phyloP scores from a whole-genome alignment of 2,329 filamentous ascomycete species.

The Didymella sp. region DNA sequence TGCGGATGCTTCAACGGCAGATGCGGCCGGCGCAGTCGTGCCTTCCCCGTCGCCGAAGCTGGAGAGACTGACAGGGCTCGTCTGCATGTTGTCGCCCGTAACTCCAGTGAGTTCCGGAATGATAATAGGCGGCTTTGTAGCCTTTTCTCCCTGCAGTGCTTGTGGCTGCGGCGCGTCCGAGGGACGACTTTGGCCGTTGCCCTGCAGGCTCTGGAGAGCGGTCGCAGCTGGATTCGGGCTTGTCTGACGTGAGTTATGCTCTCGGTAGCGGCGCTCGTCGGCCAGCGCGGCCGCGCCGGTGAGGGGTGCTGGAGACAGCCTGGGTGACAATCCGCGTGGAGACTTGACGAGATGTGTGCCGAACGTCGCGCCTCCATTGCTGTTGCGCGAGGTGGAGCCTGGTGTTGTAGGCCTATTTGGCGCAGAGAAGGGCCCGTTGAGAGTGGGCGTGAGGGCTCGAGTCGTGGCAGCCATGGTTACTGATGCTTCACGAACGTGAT shows the following conservation, averaged over 20 bases:
- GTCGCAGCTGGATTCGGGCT: conserved; percentile 57
- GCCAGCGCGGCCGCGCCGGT: conserved; percentile 58
- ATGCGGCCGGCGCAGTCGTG: conserved; percentile 54
- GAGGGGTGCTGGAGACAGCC: conserved; percentile 52
- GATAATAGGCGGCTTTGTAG: conserved; percentile 55
- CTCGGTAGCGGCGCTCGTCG: conserved; percentile 55
- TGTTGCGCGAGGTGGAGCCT: conserved; percentile 39
- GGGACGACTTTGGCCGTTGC: conserved; percentile 46
- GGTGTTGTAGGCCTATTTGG: conserved; percentile 52
- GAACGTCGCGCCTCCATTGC: conserved; percentile 42
- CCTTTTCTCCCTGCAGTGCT: conserved; percentile 58
- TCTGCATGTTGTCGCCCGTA: conserved; percentile 56
- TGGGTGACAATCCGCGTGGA: conserved; percentile 51
- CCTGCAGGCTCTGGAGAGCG: conserved; percentile 55
- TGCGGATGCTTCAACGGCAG: conserved; percentile 59
- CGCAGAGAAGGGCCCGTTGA: conserved; percentile 50
- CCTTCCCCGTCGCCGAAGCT: conserved; percentile 63
- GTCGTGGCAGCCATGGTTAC: conserved; percentile 54
- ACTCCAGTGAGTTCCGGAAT: conserved; percentile 54
- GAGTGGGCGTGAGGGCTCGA: conserved; percentile 53
- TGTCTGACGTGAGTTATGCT: conserved; percentile 53
- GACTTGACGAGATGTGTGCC: conserved; percentile 53
- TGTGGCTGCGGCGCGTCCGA: conserved; percentile 53
- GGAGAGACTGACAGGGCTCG: conserved; percentile 61
- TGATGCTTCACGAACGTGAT: conserved; percentile 3